Conservation (phyloP, 169 alveolate genomes). For the Cryptosporidium canis region DNA sequence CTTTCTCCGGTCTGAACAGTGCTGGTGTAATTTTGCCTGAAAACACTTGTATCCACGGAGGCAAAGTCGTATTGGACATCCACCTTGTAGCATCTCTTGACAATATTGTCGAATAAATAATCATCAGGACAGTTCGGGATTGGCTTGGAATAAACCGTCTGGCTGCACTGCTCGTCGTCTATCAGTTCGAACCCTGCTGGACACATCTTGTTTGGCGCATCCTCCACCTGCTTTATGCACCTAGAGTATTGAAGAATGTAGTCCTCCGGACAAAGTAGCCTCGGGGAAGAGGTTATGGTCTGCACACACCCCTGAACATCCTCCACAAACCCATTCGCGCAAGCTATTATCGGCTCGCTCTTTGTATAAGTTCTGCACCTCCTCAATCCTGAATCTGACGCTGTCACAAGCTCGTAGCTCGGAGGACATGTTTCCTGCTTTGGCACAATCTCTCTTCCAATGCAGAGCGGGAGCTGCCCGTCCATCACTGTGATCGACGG, state of each 20-base stretch:
- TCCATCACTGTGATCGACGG: conserved; percentile 47
- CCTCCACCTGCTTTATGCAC: conserved; percentile 62
- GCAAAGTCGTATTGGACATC: conserved; percentile 67
- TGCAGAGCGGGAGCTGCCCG: conserved; percentile 62
- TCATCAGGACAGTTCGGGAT: conserved; percentile 70
- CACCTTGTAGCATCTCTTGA: conserved; percentile 55
- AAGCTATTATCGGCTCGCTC: conserved; percentile 61
- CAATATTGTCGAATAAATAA: conserved; percentile 52
- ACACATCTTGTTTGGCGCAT: conserved; percentile 69
- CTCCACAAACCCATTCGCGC: conserved; percentile 66
- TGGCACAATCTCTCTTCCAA: conserved; percentile 59
- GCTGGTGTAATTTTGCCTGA: conserved; percentile 36
- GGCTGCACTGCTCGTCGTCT: conserved; percentile 67
- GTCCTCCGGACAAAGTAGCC: conserved; percentile 63
- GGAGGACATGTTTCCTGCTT: conserved; percentile 70
- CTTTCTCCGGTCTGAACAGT: conserved; percentile 24
- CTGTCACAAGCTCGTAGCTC: conserved; percentile 65
- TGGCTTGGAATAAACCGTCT: conserved; percentile 53
- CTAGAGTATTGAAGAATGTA: conserved; percentile 62
- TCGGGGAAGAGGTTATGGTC: conserved; percentile 44
- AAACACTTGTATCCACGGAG: conserved; percentile 31
- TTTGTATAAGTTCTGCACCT: conserved; percentile 71
- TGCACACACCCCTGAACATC: conserved; percentile 54
- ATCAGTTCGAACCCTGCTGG: conserved; percentile 68
- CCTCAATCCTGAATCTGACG: conserved; percentile 61